Conservation (phyloP, 2,329 filamentous ascomycete genomes). For the Leptographium lundbergii region DNA sequence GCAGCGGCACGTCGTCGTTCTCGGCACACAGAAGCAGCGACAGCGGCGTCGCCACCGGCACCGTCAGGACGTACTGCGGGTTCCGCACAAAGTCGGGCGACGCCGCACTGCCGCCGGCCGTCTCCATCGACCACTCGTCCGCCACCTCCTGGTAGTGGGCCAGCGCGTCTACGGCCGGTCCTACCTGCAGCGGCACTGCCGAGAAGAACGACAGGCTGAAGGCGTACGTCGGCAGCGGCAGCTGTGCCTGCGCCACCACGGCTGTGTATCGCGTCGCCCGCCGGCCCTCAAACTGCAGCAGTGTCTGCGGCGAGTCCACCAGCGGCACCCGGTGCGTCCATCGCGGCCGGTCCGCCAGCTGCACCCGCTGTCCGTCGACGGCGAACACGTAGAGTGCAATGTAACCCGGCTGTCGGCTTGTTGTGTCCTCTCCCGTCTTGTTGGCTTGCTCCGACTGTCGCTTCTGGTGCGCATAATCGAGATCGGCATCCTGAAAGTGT, state of each 20-base stretch:
- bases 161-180: constrained; percentile 49
- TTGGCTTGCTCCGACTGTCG: not conserved
- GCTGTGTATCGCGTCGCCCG: constrained; percentile 36
- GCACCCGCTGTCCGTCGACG: constrained; percentile 52
- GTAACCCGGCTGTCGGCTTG: constrained; percentile 41
- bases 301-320: constrained; percentile 85
- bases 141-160: constrained; percentile 42
- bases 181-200: constrained; percentile 27
- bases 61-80: constrained; percentile 64
- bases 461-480: constrained; percentile 36
- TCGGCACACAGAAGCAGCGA: constrained; percentile 62
- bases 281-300: constrained; percentile 57
- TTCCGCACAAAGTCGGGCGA: constrained; percentile 70
- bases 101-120: constrained; percentile 73
- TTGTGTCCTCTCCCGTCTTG: not conserved
- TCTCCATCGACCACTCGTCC: constrained; percentile 64
- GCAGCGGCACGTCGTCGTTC: constrained; percentile 57
- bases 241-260: constrained; percentile 54
- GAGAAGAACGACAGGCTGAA: constrained; percentile 76
- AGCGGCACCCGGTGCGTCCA: constrained; percentile 67
- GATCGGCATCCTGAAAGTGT: constrained; percentile 64
- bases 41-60: constrained; percentile 46
- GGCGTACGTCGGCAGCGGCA: constrained; percentile 61
- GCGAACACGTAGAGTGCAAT: constrained; percentile 80
- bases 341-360: constrained; percentile 46